These are phyloP conservation scores for Boletellus ananas DNA, from an alignment of 768 basidiomycete genomes.

Conservation along the genomic window DNA sequence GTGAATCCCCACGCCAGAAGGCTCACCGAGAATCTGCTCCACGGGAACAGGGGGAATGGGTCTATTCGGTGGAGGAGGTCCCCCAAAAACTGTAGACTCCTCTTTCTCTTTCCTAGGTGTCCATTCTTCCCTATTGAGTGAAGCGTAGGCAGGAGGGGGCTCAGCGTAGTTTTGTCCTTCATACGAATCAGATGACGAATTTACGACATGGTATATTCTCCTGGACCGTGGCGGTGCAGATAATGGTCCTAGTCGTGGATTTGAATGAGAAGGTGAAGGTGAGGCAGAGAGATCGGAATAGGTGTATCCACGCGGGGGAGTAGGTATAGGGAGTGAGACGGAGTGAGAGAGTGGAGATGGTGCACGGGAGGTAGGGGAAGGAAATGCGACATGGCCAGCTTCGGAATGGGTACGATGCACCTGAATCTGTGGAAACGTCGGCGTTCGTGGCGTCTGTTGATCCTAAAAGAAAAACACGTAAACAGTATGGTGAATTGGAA, in stretches of 20 bases:
- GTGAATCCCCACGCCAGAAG: constrained; percentile 4
- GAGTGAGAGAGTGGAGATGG: constrained; percentile 27
- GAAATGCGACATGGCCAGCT: constrained; percentile 4
- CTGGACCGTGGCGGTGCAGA: constrained; percentile 29
- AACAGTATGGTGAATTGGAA: background rate
- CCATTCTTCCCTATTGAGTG: constrained; percentile 12
- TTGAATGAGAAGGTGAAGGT: constrained; percentile 7
- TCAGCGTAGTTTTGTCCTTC: constrained; percentile 26
- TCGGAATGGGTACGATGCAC: constrained; percentile 23
- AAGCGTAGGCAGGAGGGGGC: constrained; percentile 48
- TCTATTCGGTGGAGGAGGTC: constrained; percentile 12
- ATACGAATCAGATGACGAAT: constrained; percentile 30
- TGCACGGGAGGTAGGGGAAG: constrained; percentile 7
- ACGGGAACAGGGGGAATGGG: constrained; percentile 18
- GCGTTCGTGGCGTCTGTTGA: constrained; percentile 17
- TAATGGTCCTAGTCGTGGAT: background rate
- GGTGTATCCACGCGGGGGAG: constrained; percentile 8
- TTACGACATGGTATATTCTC: constrained; percentile 41
- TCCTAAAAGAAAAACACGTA: constrained; percentile 4
- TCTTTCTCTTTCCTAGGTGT: constrained; percentile 19
- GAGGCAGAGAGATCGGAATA: constrained; percentile 5
- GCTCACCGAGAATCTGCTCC: background rate
- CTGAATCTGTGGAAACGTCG: constrained; percentile 23
- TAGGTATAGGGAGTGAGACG: constrained; percentile 16
- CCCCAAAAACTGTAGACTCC: background rate